Conservation (phyloP, 2,329 filamentous ascomycete species). For the Botrytis fabae region DNA sequence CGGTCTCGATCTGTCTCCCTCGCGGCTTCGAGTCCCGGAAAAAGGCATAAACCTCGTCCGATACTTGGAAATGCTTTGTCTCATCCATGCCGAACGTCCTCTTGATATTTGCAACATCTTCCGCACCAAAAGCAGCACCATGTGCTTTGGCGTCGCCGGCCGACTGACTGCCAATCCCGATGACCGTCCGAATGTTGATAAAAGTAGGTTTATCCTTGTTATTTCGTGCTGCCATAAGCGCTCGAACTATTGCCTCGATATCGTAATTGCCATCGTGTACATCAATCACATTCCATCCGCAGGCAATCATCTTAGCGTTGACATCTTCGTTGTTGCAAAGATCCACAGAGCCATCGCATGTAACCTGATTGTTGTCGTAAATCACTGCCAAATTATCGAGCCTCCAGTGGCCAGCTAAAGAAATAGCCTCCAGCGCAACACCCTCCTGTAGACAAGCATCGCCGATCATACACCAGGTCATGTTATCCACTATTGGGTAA, state of each 20-base stretch:
- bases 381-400: conserved; percentile 52
- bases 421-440: conserved; percentile 51
- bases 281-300: conserved; percentile 51
- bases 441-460: conserved; percentile 54
- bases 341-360: conserved; percentile 51
- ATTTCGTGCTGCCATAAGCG: conserved; percentile 44
- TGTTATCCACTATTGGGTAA: conserved; percentile 47
- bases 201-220: conserved; percentile 50
- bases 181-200: conserved; percentile 52
- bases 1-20: conserved; percentile 47
- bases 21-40: conserved; percentile 49
- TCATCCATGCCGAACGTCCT: conserved; percentile 45
- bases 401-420: conserved; percentile 49
- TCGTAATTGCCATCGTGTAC: conserved; percentile 49
- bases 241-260: conserved; percentile 45
- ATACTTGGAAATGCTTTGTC: conserved; percentile 41
- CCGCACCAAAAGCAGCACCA: conserved; percentile 30
- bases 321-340: conserved; percentile 51
- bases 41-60: conserved; percentile 52
- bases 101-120: conserved; percentile 39
- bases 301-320: conserved; percentile 51
- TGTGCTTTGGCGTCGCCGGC: conserved; percentile 39
- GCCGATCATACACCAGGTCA: conserved; percentile 52
- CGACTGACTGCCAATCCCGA: conserved; percentile 46
- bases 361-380: conserved; percentile 55